phyloP scores from a whole-genome alignment of 1,284 basidiomycete genomes.

The Trichosporon faecale region DNA sequence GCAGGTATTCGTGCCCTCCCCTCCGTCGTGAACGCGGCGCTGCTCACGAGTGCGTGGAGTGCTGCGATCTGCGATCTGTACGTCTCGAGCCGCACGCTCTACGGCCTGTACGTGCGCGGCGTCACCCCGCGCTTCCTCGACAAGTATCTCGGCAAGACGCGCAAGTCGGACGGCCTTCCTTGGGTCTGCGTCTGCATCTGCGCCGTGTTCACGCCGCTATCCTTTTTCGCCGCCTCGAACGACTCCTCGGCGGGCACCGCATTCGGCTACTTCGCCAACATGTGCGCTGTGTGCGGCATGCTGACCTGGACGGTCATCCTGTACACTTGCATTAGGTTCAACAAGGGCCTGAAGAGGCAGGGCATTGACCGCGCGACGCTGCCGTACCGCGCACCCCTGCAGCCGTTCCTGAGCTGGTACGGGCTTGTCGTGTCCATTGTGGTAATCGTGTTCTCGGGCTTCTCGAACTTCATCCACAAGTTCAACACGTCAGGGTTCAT shows the following conservation, averaged over 20 bases:
- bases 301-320: constrained; percentile 75
- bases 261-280: constrained; percentile 72
- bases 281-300: constrained; percentile 58
- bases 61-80: constrained; percentile 59
- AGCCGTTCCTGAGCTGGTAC: constrained; percentile 43
- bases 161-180: constrained; percentile 49
- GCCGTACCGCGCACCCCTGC: constrained; percentile 61
- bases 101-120: constrained; percentile 58
- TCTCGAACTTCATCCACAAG: constrained; percentile 27
- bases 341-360: constrained; percentile 69
- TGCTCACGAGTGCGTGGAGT: constrained; percentile 57
- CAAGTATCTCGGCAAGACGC: constrained; percentile 26
- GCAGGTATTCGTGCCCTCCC: constrained; percentile 74
- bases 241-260: constrained; percentile 58
- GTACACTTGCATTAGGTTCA: constrained; percentile 75
- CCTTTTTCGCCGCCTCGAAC: constrained; percentile 42
- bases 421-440: constrained; percentile 22
- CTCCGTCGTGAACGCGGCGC: constrained; percentile 63
- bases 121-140: constrained; percentile 61
- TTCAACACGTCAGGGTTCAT: constrained; percentile 41
- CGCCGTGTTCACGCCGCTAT: constrained; percentile 31
- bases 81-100: constrained; percentile 58
- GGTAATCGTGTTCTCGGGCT: constrained; percentile 37
- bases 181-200: constrained; percentile 34
- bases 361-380: constrained; percentile 56